phyloP scores from a whole-genome alignment of 2,329 filamentous ascomycete species.

The Berkeleyomyces rouxiae region DNA sequence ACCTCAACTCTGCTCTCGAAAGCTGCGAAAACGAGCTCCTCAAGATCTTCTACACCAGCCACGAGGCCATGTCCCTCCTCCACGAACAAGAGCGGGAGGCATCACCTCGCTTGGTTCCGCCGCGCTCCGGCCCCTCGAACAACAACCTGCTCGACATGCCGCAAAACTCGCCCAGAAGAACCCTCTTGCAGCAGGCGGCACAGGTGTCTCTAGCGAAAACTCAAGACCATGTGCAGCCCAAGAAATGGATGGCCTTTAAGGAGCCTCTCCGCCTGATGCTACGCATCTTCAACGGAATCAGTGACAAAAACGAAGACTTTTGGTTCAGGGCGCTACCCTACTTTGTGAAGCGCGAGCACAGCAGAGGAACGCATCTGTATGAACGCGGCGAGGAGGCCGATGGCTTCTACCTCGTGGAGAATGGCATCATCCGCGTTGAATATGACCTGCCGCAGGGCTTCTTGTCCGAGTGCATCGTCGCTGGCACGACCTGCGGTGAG shows the following conservation, averaged over 20 bases:
- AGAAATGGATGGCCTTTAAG: constrained; percentile 72
- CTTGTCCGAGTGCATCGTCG: constrained; percentile 81
- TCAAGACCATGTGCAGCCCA: constrained; percentile 41
- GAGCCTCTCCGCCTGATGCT: constrained; percentile 84
- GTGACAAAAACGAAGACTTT: constrained; percentile 77
- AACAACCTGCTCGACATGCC: constrained; percentile 19
- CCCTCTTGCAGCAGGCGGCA: constrained; percentile 63
- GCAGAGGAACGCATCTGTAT: constrained; percentile 59
- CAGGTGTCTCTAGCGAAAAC: constrained; percentile 36
- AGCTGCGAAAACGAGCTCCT: constrained; percentile 89
- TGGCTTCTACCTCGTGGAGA: constrained; percentile 81
- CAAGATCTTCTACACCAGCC: constrained; percentile 58
- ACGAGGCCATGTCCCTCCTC: constrained; percentile 34
- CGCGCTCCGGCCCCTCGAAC: constrained; percentile 20
- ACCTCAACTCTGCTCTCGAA: constrained; percentile 85
- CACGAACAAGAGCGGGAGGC: constrained; percentile 26
- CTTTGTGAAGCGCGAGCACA: constrained; percentile 53
- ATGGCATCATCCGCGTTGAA: constrained; percentile 74
- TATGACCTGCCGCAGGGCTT: constrained; percentile 81
- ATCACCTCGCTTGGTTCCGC: constrained; percentile 33
- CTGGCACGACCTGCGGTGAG: constrained; percentile 89
- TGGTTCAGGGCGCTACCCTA: constrained; percentile 71
- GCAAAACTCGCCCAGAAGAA: constrained; percentile 67
- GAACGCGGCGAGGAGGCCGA: constrained; percentile 57
- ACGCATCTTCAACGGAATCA: constrained; percentile 86